Evolutionary conservation across 768 basidiomycete genomes (phyloP).

Genomic region (Kockovaella imperatae): DNA sequence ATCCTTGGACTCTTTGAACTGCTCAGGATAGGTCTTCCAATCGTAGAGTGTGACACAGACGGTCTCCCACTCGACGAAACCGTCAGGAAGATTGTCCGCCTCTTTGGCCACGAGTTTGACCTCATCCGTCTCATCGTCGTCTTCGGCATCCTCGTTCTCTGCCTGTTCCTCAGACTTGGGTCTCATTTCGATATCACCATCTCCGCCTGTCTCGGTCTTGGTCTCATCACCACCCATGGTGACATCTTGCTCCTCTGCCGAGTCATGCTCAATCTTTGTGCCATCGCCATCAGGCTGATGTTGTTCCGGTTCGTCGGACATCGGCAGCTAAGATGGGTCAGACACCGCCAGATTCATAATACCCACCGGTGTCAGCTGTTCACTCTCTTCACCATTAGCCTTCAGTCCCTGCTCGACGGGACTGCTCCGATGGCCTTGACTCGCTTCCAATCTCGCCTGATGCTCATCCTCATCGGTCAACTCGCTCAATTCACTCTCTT

Average conservation of each 20-base stretch:
- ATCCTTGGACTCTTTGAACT: slow-evolving; percentile 67
- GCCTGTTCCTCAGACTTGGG: no score
- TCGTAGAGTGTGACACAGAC: slow-evolving; percentile 77
- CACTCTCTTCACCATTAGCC: background rate
- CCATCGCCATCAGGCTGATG: background rate
- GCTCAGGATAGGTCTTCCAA: slow-evolving; percentile 72
- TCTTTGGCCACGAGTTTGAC: slow-evolving; percentile 26
- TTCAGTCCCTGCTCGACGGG: background rate
- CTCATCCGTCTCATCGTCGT: slow-evolving; percentile 49
- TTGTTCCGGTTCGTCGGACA: background rate
- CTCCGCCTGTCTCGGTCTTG: no score
- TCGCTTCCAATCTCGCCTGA: slow-evolving; percentile 4
- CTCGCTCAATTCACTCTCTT: slow-evolving; percentile 41
- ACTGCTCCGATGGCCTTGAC: slow-evolving; percentile 1
- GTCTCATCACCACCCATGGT: no score
- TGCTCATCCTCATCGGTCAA: slow-evolving; percentile 40
- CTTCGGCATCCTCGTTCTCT: slow-evolving; percentile 11
- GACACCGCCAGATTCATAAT: no score
- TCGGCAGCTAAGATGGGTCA: no score
- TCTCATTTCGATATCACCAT: no score
- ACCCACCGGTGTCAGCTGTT: background rate
- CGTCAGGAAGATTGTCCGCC: slow-evolving; percentile 22
- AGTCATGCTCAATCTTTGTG: background rate
- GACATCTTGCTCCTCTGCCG: background rate
- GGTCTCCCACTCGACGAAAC: slow-evolving; percentile 75